phyloP scores from a whole-genome alignment of 768 basidiomycete genomes.

The Kwoniella heveanensis region DNA sequence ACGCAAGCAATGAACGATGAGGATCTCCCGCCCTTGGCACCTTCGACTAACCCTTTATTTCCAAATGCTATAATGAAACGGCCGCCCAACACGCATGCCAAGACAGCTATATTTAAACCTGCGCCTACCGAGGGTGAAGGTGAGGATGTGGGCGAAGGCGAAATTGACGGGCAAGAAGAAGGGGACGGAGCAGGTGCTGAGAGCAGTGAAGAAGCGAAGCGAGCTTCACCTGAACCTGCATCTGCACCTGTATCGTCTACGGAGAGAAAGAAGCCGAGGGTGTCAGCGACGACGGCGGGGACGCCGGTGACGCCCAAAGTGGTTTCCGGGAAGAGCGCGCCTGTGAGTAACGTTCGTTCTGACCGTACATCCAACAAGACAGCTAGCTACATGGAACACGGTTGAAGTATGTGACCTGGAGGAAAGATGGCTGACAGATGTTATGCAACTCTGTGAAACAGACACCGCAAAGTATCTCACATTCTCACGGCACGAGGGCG shows the following conservation, averaged over 20 bases:
- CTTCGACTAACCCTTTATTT: conserved; percentile 49
- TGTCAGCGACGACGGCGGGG: background rate
- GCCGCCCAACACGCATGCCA: conserved; percentile 45
- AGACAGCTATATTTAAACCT: conserved; percentile 16
- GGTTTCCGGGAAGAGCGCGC: conserved; percentile 37
- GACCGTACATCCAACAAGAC: too few relatives aligned
- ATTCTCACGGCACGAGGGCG: conserved; percentile 23
- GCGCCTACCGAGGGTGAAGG: background rate
- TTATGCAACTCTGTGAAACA: background rate
- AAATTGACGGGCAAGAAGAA: background rate
- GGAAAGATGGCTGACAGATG: background rate
- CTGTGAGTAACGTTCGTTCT: conserved; percentile 28
- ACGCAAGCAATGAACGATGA: conserved; percentile 23
- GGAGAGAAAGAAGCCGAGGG: background rate
- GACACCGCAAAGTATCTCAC: conserved; percentile 21
- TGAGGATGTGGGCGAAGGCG: background rate
- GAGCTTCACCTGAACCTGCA: conserved; percentile 3
- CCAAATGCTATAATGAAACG: conserved; percentile 48
- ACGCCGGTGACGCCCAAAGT: conserved; percentile 21
- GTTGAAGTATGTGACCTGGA: too few relatives aligned
- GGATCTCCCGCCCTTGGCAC: conserved; percentile 37
- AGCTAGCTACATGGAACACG: too few relatives aligned
- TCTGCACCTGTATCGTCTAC: conserved; percentile 7
- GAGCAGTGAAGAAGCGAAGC: background rate
- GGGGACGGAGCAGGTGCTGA: background rate